Conservation (phyloP, 2,329 filamentous ascomycete species). For the Salinomyces thailandicus region DNA sequence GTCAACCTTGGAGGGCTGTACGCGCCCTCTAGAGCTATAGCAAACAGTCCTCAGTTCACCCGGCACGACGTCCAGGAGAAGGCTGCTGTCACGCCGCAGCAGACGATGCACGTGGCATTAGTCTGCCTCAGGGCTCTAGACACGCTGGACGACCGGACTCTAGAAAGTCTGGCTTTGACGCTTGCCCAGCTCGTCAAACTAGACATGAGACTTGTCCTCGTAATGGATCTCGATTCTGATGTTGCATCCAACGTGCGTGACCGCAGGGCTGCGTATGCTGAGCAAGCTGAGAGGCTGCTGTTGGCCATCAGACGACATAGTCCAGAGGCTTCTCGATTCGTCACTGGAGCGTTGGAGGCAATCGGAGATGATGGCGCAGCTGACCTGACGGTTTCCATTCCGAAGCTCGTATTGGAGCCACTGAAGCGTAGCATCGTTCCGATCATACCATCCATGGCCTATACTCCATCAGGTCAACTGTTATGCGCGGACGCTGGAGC, state of each 20-base stretch:
- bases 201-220: conserved; percentile 70
- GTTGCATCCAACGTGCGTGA: conserved; percentile 2
- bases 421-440: conserved; percentile 59
- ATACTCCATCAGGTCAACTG: conserved; percentile 42
- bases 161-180: conserved; percentile 71
- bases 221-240: conserved; percentile 50
- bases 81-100: conserved; percentile 21
- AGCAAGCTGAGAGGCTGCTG: conserved; percentile 65
- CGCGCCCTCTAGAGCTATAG: conserved; percentile 46
- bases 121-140: conserved; percentile 74
- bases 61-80: conserved; percentile 33
- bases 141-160: conserved; percentile 53
- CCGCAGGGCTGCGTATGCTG: conserved; percentile 22
- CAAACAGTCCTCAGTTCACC: conserved; percentile 50
- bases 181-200: conserved; percentile 72
- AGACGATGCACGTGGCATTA: conserved; percentile 64
- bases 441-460: conserved; percentile 56
- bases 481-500: conserved; percentile 48
- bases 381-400: conserved; percentile 29
- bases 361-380: conserved; percentile 8
- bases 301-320: conserved; percentile 62
- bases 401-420: conserved; percentile 50
- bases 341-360: conserved; percentile 47
- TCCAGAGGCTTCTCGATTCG: conserved; percentile 55
- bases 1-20: conserved; percentile 55